Evolutionary conservation across 805 yeast genomes (phyloP).

Genomic region (Saturnispora kantuleensis): DNA sequence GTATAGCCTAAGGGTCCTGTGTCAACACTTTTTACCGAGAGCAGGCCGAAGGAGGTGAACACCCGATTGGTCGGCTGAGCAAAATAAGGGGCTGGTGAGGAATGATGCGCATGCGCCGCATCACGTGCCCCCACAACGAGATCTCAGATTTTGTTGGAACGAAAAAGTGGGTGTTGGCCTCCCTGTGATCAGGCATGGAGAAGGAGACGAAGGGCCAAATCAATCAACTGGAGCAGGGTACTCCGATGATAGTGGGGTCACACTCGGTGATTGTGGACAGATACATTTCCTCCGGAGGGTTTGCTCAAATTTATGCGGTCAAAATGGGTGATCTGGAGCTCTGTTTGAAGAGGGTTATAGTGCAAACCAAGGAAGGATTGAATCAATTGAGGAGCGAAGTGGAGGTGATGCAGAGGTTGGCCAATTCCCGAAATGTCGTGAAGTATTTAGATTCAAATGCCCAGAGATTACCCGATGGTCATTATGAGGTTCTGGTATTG

Average conservation of each 20-base stretch:
- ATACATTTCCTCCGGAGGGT: slow-evolving; percentile 51
- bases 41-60: too few relatives aligned
- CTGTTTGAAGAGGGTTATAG: slow-evolving; percentile 90
- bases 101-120: too few relatives aligned
- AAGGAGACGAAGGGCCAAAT: neutral
- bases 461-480: slow-evolving; percentile 43
- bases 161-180: too few relatives aligned
- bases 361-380: slow-evolving; percentile 79
- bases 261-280: slow-evolving; percentile 34
- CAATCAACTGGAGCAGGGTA: slow-evolving; percentile 29
- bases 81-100: too few relatives aligned
- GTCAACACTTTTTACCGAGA: too few relatives aligned
- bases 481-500: slow-evolving; percentile 76
- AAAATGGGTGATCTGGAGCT: slow-evolving; percentile 51
- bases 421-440: slow-evolving; percentile 73
- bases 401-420: slow-evolving; percentile 87
- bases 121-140: too few relatives aligned
- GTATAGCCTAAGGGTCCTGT: too few relatives aligned
- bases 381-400: slow-evolving; percentile 87
- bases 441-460: slow-evolving; percentile 95
- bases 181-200: too few relatives aligned
- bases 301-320: slow-evolving; percentile 89
- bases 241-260: slow-evolving; percentile 37
- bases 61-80: too few relatives aligned
- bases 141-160: too few relatives aligned